A percentile compares a stretch with the other conserved stretches of the same genome.
phyloP scores from a whole-genome alignment of 2,329 filamentous ascomycete genomes.

The Aureobasidium musti region DNA sequence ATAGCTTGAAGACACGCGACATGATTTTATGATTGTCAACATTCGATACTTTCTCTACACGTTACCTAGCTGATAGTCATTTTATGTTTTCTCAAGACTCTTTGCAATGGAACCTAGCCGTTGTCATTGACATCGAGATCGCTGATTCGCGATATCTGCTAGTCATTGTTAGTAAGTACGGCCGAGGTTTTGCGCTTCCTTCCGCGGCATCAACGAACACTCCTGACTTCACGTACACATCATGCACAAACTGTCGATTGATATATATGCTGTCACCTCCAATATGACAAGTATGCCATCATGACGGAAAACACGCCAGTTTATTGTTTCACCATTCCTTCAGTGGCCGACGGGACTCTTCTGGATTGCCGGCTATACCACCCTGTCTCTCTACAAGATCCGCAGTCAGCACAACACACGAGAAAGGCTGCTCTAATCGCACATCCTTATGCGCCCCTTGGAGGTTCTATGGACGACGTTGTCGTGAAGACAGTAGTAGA shows the following conservation, averaged over 20 bases:
- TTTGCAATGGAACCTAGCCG: background rate
- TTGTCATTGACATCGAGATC: background rate
- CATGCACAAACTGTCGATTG: background rate
- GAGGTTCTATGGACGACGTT: conserved; percentile 80
- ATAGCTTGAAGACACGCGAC: background rate
- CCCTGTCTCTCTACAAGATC: conserved; percentile 32
- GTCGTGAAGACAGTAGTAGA: conserved; percentile 68
- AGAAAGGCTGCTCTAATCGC: conserved; percentile 67
- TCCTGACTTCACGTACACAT: background rate
- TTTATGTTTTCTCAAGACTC: background rate
- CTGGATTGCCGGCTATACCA: conserved; percentile 86
- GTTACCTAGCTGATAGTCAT: background rate
- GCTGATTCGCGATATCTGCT: background rate
- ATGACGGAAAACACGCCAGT: background rate
- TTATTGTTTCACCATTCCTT: conserved; percentile 71
- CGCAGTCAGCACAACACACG: conserved; percentile 36
- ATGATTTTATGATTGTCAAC: background rate
- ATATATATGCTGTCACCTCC: background rate
- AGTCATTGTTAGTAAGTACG: background rate
- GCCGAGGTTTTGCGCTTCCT: background rate
- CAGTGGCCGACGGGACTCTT: conserved; percentile 72
- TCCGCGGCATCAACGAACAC: background rate
- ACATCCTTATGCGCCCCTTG: conserved; percentile 87
- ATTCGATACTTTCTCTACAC: background rate
- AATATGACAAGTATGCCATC: background rate